Base-by-base conservation (phyloP, 148 eudicot species). In the Silene latifolia region DNA sequence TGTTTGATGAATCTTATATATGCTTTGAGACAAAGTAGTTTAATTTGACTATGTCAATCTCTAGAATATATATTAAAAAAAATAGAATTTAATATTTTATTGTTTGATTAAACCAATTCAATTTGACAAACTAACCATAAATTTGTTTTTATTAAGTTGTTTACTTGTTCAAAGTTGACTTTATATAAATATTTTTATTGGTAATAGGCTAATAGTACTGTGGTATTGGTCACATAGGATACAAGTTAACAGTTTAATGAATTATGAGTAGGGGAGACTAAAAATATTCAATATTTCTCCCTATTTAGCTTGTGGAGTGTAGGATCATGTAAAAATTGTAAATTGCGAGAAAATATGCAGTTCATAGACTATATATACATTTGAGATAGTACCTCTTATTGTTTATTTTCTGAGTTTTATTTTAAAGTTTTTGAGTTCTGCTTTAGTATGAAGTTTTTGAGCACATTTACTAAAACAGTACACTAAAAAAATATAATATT, bases 101-200 rank as follows among this genome's bases (percentile, higher is more conserved):
- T 64, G 14, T 20, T 29, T 29, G 18, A 63, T 63, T 14, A 63
- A 13, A 6, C 68, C 46, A 13, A 19, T 65, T 65, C 21, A 5
- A 15, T 65, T 65, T 65, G 69, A 65, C 69, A 65, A 7, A 35
- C 69, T 65, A 65, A 65, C 69, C 5, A 65, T 7, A 65, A 65
- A 32, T 1, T 65, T 25, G 19, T 25, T 27, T 63, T 25, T 63
- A 8, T 44, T 13, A 13, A 0, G n/a, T 27, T 63, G 7, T 23
- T 29, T 63, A 27, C 21, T 8, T 20, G 25, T n/a, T 27, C 4
- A 59, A 59, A 59, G 63, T 59, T 59, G 63, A 59, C 63, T 19
- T n/a, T 59, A 20, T 20, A n/a, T 7, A n/a, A 4, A 32, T 32
- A 4, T 4, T 59, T 63, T 39, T 63, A 15, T 63, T 27, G n/a